Percentiles rank a stretch among this genome's conserved stretches.
Conservation (phyloP, 352 stramenopile genomes). For the Phytophthora pinifolia region DNA sequence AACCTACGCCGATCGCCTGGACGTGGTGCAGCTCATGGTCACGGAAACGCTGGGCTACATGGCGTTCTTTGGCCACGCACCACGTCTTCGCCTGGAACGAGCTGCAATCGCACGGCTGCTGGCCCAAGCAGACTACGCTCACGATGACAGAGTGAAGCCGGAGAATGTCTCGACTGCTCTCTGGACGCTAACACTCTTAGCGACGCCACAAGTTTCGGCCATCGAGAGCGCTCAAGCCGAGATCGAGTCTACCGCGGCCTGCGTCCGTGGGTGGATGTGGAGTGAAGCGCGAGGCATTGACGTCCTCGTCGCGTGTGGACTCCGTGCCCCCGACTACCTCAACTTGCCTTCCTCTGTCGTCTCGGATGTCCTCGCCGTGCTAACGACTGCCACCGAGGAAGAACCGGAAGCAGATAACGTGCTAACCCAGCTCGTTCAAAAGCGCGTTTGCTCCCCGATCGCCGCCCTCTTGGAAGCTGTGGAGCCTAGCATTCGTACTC, state of each 20-base stretch:
- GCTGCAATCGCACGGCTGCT: conserved; percentile 41
- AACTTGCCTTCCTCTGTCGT: conserved; percentile 31
- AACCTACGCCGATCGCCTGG: conserved; percentile 23
- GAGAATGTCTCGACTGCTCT: conserved; percentile 38
- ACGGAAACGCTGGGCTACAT: conserved; percentile 68
- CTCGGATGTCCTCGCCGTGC: conserved; percentile 44
- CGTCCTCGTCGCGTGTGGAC: conserved; percentile 38
- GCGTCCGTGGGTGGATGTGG: conserved; percentile 36
- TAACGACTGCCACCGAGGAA: conserved; percentile 30
- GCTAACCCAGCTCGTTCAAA: conserved; percentile 31
- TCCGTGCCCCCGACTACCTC: conserved; percentile 36
- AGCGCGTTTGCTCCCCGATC: conserved; percentile 43
- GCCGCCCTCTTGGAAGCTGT: conserved; percentile 53
- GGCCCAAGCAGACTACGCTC: conserved; percentile 39
- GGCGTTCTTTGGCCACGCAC: conserved; percentile 50
- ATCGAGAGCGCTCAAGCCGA: not conserved
- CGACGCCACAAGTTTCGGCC: conserved; percentile 17
- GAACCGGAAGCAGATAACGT: conserved; percentile 17
- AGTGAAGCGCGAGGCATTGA: conserved; percentile 29
- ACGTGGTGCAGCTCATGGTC: conserved; percentile 58
- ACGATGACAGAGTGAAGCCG: conserved; percentile 30
- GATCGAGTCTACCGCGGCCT: conserved; percentile 13
- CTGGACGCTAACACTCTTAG: conserved; percentile 50
- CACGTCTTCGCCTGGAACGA: conserved; percentile 35
- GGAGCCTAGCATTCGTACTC: conserved; percentile 43